These are phyloP conservation scores for Penicillium odoratum DNA, from an alignment of 495 filamentous ascomycete species.

Conservation along the genomic window DNA sequence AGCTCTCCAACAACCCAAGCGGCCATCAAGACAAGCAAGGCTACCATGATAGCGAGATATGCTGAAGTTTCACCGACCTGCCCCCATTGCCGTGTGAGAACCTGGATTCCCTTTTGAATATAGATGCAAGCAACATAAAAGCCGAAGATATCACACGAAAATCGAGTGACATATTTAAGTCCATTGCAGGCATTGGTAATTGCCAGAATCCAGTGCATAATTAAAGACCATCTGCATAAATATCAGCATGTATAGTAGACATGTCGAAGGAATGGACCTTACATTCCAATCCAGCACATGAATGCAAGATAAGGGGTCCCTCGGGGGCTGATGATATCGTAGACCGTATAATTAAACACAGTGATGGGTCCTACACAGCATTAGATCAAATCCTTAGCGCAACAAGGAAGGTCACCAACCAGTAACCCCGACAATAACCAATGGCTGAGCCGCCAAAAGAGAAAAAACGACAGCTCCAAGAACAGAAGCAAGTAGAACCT, in stretches of 20 bases:
- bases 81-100: conserved; percentile 65
- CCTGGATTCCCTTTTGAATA: conserved; percentile 80
- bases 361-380: conserved; percentile 68
- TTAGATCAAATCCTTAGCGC: conserved; percentile 2
- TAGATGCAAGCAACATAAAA: conserved; percentile 90
- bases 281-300: conserved; percentile 83
- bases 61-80: conserved; percentile 57
- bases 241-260: conserved; percentile 2
- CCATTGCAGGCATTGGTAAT: conserved; percentile 80
- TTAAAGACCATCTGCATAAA: conserved; percentile 64
- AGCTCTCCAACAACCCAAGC: conserved; percentile 71
- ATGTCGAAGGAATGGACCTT: conserved; percentile 23
- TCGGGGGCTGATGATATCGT: conserved; percentile 70
- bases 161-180: conserved; percentile 77
- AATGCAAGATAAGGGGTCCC: conserved; percentile 77
- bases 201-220: conserved; percentile 79
- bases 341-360: conserved; percentile 86
- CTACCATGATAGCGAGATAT: conserved; percentile 72
- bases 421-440: conserved; percentile 90
- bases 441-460: conserved; percentile 71
- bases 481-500: conserved; percentile 77
- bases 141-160: conserved; percentile 85
- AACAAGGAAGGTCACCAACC: conserved; percentile 40
- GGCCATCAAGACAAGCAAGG: conserved; percentile 69
- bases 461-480: conserved; percentile 76